Evolutionary conservation across 1,139 yeast genomes (phyloP), one percentile per base, ranked within the genome.

Genomic region (Scheffersomyces parashehatae): DNA sequence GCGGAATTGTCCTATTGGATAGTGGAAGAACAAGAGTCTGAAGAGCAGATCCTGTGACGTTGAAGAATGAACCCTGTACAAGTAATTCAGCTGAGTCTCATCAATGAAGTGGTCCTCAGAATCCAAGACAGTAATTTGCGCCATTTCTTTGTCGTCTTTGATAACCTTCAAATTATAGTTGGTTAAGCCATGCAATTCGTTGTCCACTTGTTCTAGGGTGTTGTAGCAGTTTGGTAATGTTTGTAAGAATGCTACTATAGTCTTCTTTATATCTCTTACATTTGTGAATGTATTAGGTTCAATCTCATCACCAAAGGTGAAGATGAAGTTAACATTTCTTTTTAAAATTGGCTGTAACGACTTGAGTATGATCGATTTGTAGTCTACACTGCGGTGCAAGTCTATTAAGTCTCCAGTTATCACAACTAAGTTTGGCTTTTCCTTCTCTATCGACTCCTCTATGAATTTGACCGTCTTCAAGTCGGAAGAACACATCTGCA

Each of bases 1-100:
- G 37, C 83, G 65, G 54, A 70, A 78, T 54, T 78, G 78, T 3
- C 78, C 77, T 28, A 79, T 64, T 1, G 83, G 83, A 45, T 65
- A 67, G 56, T 78, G 82, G 56, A 76, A 73, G 49, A 79, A 79
- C n/a, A 70, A 50, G 29, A 73, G 53, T 51, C 70, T 71, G 48
- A 62, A 67, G 28, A 54, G 32, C 12, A 50, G 28, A 36, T 45
- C 35, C 43, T 51, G 44, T 41, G 46, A 35, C 46, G 36, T 29
- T 43, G 45, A 35, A n/a, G 42, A 14, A 39, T 43, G 43, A 35
- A 48, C 29, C 11, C 58, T 46, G 46, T 53, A 51, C 44, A 51
- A 50, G 42, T 45, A 51, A 28, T 46, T 52, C 35, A 70, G 62
- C 49, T 72, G 77, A 2, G 70, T 60, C 4, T 62, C 58, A 37